Evolutionary conservation across 2,329 filamentous ascomycete genomes (phyloP).

Genomic region (Aureobasidium pullulans): DNA sequence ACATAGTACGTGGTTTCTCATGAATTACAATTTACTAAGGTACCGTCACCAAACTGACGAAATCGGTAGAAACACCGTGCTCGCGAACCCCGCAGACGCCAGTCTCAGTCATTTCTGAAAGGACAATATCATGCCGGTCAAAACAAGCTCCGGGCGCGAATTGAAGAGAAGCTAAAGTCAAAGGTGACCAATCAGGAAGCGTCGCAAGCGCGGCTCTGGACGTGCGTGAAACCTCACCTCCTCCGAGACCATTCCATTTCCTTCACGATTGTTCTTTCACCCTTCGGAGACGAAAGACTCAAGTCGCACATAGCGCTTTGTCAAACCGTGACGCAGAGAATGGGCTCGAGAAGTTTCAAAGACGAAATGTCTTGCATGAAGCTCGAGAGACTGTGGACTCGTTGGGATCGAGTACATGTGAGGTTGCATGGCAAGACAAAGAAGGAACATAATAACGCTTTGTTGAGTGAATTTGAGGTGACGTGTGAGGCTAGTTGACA

Average conservation of each 20-base stretch:
- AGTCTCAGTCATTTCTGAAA: no score
- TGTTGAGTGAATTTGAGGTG: neutral
- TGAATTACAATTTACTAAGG: no score
- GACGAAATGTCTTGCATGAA: neutral
- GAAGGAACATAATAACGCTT: neutral
- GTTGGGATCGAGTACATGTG: neutral
- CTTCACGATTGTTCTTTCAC: neutral
- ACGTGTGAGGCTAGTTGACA: neutral
- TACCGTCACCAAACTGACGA: no score
- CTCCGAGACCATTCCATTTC: neutral
- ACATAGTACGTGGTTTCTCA: no score
- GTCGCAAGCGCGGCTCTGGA: constrained; percentile 1
- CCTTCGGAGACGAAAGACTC: neutral
- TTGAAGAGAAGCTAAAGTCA: neutral
- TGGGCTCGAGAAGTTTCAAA: neutral
- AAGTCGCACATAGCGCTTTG: constrained; percentile 10
- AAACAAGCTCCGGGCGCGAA: neutral
- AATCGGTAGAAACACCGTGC: no score
- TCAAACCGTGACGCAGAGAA: neutral
- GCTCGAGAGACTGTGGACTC: neutral
- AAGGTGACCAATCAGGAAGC: neutral
- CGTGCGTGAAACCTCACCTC: constrained; percentile 6
- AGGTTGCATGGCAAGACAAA: constrained; percentile 1
- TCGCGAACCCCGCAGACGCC: no score
- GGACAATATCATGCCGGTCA: no score